Percentiles rank a stretch among this genome's conserved stretches.
phyloP scores from a whole-genome alignment of 108 stramenopile genomes.

The Discostella pseudostelligera region DNA sequence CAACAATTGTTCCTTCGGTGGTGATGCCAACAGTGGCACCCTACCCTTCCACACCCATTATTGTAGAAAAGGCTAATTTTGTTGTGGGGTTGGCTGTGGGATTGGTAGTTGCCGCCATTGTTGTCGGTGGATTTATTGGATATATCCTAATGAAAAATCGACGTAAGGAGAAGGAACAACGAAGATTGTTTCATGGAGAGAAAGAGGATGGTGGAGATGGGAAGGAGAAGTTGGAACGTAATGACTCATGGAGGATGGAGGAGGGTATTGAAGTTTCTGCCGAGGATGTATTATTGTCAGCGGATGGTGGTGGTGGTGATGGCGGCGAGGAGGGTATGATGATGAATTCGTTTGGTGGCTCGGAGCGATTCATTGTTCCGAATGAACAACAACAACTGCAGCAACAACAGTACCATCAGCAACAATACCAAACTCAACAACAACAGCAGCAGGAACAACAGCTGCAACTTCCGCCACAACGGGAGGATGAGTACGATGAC shows the following conservation, averaged over 20 bases:
- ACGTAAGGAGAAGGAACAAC: background rate
- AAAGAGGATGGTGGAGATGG: background rate
- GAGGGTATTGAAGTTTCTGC: background rate
- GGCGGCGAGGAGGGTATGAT: background rate
- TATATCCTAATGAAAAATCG: slow-evolving; percentile 8
- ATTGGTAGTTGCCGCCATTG: slow-evolving; percentile 14
- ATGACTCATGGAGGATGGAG: background rate
- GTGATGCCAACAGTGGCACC: slow-evolving; percentile 1
- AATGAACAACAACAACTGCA: background rate
- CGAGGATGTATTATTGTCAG: background rate
- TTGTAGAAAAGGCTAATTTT: slow-evolving; percentile 23
- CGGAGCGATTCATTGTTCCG: background rate
- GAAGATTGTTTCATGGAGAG: too few species aligned
- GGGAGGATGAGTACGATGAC: too few species aligned
- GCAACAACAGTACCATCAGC: background rate
- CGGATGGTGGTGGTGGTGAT: too few species aligned
- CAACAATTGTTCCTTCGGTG: background rate
- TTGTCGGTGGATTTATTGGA: slow-evolving; percentile 16
- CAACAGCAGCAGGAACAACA: background rate
- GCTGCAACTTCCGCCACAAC: background rate
- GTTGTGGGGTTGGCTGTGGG: slow-evolving; percentile 35
- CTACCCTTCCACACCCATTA: slow-evolving; percentile 3
- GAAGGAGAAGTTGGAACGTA: background rate
- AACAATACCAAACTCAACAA: too few species aligned
- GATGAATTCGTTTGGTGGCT: background rate